These are phyloP conservation scores for Dactylonectria macrodidyma DNA, from an alignment of 2,329 filamentous ascomycete species.

Conservation along the genomic window DNA sequence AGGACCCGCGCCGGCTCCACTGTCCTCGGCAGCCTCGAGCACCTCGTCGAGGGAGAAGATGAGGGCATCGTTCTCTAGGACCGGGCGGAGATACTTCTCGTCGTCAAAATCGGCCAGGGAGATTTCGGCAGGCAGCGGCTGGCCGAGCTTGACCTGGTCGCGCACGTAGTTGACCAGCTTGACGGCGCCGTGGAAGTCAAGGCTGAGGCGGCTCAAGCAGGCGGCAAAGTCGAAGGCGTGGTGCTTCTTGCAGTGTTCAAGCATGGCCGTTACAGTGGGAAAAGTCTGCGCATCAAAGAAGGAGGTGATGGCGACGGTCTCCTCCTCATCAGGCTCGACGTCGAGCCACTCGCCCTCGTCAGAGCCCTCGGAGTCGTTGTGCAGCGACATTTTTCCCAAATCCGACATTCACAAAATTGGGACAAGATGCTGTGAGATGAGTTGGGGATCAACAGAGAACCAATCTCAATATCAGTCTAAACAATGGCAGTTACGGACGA, in stretches of 20 bases:
- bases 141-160: slow-evolving; percentile 60
- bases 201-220: slow-evolving; percentile 67
- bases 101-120: slow-evolving; percentile 76
- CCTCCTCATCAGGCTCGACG: slow-evolving; percentile 75
- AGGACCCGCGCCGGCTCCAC: slow-evolving; percentile 59
- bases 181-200: slow-evolving; percentile 82
- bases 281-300: slow-evolving; percentile 79
- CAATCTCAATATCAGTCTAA: slow-evolving; percentile 25
- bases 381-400: slow-evolving; percentile 46
- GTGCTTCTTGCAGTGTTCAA: slow-evolving; percentile 77
- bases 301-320: slow-evolving; percentile 74
- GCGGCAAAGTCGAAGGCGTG: slow-evolving; percentile 77
- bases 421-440: slow-evolving; percentile 53
- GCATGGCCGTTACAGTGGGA: slow-evolving; percentile 74
- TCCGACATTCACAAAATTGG: slow-evolving; percentile 55
- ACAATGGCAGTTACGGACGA: slow-evolving; percentile 35
- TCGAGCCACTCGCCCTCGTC: slow-evolving; percentile 68
- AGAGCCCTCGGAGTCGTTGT: slow-evolving; percentile 48
- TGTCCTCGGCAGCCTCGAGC: slow-evolving; percentile 61
- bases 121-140: slow-evolving; percentile 70
- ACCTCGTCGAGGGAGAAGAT: slow-evolving; percentile 88
- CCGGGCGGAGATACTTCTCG: slow-evolving; percentile 86
- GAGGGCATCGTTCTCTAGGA: slow-evolving; percentile 90
- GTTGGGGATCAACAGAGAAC: slow-evolving; percentile 2
- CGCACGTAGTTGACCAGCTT: slow-evolving; percentile 82